Evolutionary conservation across 1,284 basidiomycete genomes (phyloP).

Genomic region (Porogramme epimiltina): DNA sequence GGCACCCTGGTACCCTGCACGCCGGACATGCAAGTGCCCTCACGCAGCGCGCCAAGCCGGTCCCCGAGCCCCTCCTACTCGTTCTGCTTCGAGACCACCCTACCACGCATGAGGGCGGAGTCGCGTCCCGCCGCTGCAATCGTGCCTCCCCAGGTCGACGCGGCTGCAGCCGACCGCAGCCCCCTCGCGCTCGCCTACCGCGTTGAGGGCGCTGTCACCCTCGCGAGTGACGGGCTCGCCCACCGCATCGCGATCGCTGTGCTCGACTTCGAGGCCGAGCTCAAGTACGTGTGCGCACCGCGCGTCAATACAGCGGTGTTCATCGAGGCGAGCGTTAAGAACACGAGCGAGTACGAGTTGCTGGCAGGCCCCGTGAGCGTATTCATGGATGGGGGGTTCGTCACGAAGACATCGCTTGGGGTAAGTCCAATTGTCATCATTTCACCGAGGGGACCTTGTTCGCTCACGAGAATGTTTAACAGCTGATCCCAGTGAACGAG

Average conservation of each 20-base stretch:
- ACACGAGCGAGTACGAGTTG: conserved; percentile 52
- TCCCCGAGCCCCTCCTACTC: too few relatives aligned
- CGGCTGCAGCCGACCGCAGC: conserved; percentile 26
- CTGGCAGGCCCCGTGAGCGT: conserved; percentile 53
- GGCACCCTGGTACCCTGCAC: too few relatives aligned
- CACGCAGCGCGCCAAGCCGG: too few relatives aligned
- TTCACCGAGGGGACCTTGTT: neutral
- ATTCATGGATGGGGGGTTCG: conserved; percentile 51
- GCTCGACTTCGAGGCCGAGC: conserved; percentile 46
- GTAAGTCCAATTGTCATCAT: conserved; percentile 31
- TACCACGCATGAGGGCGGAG: too few relatives aligned
- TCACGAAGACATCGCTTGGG: conserved; percentile 47
- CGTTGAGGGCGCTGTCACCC: conserved; percentile 48
- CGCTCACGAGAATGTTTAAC: neutral
- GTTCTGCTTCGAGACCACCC: too few relatives aligned
- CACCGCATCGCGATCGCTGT: conserved; percentile 57
- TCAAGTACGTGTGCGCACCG: conserved; percentile 53
- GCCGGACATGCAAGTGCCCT: too few relatives aligned
- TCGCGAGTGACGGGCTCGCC: conserved; percentile 52
- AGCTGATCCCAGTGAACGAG: conserved; percentile 51
- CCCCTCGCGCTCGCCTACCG: conserved; percentile 51
- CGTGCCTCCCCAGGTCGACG: neutral
- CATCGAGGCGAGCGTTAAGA: conserved; percentile 48
- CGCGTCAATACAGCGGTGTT: conserved; percentile 45
- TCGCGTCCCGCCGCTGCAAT: too few relatives aligned